Conservation (phyloP, 352 stramenopile species). For the Globisporangium mamillatum region DNA sequence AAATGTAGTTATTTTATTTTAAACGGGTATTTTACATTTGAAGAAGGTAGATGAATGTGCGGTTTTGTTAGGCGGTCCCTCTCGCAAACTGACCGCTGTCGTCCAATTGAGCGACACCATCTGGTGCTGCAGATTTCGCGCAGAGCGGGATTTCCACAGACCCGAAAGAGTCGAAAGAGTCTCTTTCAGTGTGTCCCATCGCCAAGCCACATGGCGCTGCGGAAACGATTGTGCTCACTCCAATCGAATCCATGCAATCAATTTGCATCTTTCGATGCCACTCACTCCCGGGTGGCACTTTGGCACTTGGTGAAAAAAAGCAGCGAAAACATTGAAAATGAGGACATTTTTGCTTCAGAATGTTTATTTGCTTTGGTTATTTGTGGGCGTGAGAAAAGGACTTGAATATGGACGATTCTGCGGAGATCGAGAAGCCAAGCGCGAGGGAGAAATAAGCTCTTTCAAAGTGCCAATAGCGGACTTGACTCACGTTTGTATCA, state of each 20-base stretch:
- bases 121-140: not conserved
- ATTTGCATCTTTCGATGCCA: not conserved
- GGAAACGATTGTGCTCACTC: not conserved
- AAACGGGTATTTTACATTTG: too few relatives aligned
- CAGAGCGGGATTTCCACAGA: not conserved
- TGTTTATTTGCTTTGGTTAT: too few relatives aligned
- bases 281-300: too few relatives aligned
- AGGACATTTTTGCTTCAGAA: not conserved
- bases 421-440: too few relatives aligned
- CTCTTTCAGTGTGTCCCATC: not conserved
- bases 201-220: not conserved
- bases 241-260: not conserved
- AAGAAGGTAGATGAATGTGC: not conserved
- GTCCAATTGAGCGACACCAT: not conserved
- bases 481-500: too few relatives aligned
- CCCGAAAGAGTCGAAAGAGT: not conserved
- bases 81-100: not conserved
- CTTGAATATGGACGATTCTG: too few relatives aligned
- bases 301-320: not conserved
- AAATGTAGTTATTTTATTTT: too few relatives aligned
- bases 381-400: too few relatives aligned
- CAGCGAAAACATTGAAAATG: not conserved
- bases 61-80: not conserved
- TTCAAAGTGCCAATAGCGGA: too few relatives aligned
- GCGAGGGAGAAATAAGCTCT: too few relatives aligned